Evolutionary conservation across 495 filamentous ascomycete species (phyloP).

Genomic region (Aspergillus heteromorphus): DNA sequence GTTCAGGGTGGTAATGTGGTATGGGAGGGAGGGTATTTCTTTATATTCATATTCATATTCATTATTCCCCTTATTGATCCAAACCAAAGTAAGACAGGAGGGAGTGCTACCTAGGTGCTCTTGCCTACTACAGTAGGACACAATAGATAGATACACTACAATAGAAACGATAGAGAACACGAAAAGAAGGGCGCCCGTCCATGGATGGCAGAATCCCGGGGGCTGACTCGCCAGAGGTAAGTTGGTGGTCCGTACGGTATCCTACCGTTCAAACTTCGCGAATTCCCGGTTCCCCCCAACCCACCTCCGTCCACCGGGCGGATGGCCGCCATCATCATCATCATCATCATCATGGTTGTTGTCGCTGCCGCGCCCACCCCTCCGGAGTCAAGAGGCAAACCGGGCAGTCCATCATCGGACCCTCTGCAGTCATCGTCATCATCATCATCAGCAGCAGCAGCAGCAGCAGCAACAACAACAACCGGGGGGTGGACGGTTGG

Average conservation of each 20-base stretch:
- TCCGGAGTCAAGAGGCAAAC: not conserved
- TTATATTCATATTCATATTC: no score
- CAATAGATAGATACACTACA: no score
- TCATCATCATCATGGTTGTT: no score
- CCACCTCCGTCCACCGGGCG: not conserved
- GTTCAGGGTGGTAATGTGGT: not conserved
- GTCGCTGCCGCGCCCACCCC: no score
- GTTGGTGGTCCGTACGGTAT: not conserved
- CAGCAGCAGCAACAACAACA: no score
- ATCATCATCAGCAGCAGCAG: no score
- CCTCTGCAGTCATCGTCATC: not conserved
- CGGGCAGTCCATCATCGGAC: not conserved
- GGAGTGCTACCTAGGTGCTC: no score
- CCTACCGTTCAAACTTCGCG: not conserved
- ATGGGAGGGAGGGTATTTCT: not conserved
- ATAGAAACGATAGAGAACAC: not conserved
- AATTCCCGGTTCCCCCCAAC: not conserved
- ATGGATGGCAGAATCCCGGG: no score
- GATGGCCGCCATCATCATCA: not conserved
- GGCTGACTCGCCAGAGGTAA: not conserved
- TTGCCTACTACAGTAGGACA: no score
- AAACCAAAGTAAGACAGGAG: no score
- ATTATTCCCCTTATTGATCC: no score
- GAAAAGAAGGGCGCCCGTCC: not conserved
- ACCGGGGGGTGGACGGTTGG: no score